phyloP scores from a whole-genome alignment of 2,329 filamentous ascomycete genomes.

The Penicillium frequentans region DNA sequence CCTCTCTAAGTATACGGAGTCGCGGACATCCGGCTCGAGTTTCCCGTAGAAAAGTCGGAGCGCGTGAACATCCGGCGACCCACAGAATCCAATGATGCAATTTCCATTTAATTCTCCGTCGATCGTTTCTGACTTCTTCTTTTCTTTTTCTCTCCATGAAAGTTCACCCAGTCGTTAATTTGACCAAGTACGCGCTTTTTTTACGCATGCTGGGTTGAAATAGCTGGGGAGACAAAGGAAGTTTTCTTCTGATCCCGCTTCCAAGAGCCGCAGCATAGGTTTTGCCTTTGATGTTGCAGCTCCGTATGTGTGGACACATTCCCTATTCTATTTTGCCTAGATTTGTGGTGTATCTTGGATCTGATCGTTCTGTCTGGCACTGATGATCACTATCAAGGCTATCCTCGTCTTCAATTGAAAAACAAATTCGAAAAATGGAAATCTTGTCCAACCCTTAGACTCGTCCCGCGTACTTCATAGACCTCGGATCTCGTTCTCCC shows the following conservation, averaged over 20 bases:
- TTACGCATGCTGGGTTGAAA: slow-evolving; percentile 61
- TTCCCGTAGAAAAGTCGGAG: slow-evolving; percentile 33
- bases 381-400: not conserved
- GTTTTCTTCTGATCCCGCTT: slow-evolving; percentile 41
- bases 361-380: not conserved
- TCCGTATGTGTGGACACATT: slow-evolving; percentile 50
- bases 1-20: slow-evolving; percentile 1
- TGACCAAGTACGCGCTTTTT: slow-evolving; percentile 53
- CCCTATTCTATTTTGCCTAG: slow-evolving; percentile 12
- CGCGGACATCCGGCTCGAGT: slow-evolving; percentile 11
- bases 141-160: slow-evolving; percentile 49
- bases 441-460: slow-evolving; percentile 11
- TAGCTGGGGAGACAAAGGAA: slow-evolving; percentile 51
- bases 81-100: slow-evolving; percentile 26
- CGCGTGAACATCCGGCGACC: slow-evolving; percentile 21
- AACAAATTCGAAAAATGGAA: slow-evolving; percentile 26
- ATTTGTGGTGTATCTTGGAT: not conserved
- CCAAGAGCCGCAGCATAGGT: slow-evolving; percentile 52
- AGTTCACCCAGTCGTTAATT: slow-evolving; percentile 61
- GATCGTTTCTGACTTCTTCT: slow-evolving; percentile 20
- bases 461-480: slow-evolving; percentile 20
- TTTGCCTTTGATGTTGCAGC: slow-evolving; percentile 46
- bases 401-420: slow-evolving; percentile 12
- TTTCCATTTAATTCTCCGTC: slow-evolving; percentile 9
- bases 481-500: slow-evolving; percentile 5